Conservation (phyloP, 176 grass and related monocot species). For the Oryza meridionalis region DNA sequence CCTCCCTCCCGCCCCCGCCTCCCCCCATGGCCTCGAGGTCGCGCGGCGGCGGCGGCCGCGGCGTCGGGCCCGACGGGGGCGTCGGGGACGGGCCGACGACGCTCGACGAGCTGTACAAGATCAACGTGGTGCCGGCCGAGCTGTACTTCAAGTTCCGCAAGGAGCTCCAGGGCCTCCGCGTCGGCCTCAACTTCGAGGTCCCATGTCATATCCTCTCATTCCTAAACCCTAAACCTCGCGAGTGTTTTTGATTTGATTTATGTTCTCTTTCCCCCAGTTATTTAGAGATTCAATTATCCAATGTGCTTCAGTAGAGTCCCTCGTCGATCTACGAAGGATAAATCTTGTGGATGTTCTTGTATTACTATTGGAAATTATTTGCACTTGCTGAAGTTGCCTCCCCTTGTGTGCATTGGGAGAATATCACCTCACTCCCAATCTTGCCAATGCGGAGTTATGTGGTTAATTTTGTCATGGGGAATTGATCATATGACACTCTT, state of each 20-base stretch:
- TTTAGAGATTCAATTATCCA: not conserved
- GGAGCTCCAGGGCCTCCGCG: slow-evolving; percentile 78
- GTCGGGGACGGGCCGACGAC: slow-evolving; percentile 59
- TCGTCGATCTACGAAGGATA: not conserved
- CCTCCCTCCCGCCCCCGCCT: not conserved
- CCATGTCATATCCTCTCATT: not conserved
- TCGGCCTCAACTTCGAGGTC: slow-evolving; percentile 92
- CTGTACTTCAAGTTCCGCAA: slow-evolving; percentile 98
- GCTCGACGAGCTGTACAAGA: slow-evolving; percentile 88
- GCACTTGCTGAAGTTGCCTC: not conserved
- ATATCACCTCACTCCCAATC: not conserved
- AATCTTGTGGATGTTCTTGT: not conserved
- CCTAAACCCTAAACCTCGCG: slow-evolving; percentile 24
- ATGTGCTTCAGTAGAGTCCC: not conserved
- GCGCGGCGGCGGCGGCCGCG: not conserved
- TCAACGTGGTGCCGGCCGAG: slow-evolving; percentile 87
- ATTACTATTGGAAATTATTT: not conserved
- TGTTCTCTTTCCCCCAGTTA: not conserved
- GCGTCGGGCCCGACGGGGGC: slow-evolving; percentile 35
- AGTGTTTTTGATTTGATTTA: slow-evolving; percentile 6
- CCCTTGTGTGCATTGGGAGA: not conserved
- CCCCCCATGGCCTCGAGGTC: slow-evolving; percentile 55
- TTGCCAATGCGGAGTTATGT: not conserved
- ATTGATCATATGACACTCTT: not conserved
- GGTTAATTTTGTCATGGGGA: not conserved